These are phyloP conservation scores for Dissophora ornata DNA, from an alignment of 192 early-diverging fungal species.

Conservation along the genomic window DNA sequence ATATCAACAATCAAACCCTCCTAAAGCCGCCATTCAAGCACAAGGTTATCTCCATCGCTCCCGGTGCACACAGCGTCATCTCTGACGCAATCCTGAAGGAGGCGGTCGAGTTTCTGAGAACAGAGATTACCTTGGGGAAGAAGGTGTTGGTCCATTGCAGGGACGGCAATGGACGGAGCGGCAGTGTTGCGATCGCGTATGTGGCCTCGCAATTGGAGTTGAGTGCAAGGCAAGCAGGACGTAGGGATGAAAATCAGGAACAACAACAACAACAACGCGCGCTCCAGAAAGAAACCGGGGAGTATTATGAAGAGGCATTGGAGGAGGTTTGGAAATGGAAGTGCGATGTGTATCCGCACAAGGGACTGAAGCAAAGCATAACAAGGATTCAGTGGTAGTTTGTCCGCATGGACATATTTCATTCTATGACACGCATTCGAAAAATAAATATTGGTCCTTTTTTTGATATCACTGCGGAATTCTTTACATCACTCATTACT, in stretches of 20 bases:
- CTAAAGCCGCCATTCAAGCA: conserved; percentile 21
- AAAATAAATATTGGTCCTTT: too few relatives aligned
- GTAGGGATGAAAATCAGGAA: too few relatives aligned
- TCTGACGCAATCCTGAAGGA: conserved; percentile 40
- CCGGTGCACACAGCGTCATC: conserved; percentile 37
- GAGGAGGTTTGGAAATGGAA: conserved; percentile 52
- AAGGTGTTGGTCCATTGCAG: conserved; percentile 52
- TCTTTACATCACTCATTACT: too few relatives aligned
- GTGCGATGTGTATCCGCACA: conserved; percentile 53
- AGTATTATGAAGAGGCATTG: conserved; percentile 17
- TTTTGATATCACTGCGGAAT: too few relatives aligned
- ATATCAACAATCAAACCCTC: too few relatives aligned
- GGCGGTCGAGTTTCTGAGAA: conserved; percentile 28
- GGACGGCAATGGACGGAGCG: conserved; percentile 47
- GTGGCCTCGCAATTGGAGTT: conserved; percentile 26
- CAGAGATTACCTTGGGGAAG: conserved; percentile 30
- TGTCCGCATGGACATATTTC: too few relatives aligned
- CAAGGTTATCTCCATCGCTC: conserved; percentile 35
- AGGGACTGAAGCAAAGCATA: conserved; percentile 30
- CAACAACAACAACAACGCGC: too few relatives aligned
- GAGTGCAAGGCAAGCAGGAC: neutral
- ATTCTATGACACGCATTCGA: neutral
- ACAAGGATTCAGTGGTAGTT: conserved; percentile 35
- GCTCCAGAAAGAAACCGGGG: neutral
- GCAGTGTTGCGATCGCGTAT: conserved; percentile 42